phyloP scores from a whole-genome alignment of 352 stramenopile species.

The Globisporangium rhizosaccharum region DNA sequence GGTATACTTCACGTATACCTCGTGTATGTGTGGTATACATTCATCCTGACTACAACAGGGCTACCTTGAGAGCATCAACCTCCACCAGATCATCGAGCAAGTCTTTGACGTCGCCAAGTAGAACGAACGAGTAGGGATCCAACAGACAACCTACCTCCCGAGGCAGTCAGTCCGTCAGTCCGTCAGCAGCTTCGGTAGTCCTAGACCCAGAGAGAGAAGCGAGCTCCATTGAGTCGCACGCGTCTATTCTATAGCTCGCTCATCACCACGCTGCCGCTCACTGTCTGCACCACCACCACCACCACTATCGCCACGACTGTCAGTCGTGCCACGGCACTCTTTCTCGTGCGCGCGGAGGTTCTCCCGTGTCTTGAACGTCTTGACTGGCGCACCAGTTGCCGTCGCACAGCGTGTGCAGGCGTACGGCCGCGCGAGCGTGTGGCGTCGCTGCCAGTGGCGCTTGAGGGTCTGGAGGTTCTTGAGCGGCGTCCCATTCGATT shows the following conservation, averaged over 20 bases:
- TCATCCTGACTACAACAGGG: constrained; percentile 25
- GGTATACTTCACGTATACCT: not conserved
- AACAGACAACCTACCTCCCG: no score
- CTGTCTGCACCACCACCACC: not conserved
- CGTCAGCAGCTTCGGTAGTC: no score
- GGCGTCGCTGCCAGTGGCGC: constrained; percentile 63
- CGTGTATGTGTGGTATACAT: not conserved
- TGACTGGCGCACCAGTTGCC: constrained; percentile 19
- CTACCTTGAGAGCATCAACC: constrained; percentile 85
- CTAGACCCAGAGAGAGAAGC: no score
- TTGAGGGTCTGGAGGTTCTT: constrained; percentile 69
- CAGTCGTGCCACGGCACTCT: constrained; percentile 21
- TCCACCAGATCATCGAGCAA: constrained; percentile 79
- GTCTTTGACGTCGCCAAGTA: constrained; percentile 85
- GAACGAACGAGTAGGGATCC: not conserved
- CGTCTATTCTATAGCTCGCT: not conserved
- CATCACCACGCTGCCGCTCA: not conserved
- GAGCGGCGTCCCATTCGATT: constrained; percentile 37
- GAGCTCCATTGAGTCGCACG: not conserved
- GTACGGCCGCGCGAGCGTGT: constrained; percentile 51
- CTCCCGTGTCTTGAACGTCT: constrained; percentile 66
- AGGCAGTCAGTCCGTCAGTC: no score
- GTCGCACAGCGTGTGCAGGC: constrained; percentile 33
- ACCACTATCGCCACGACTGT: constrained; percentile 8
- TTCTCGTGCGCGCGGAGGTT: constrained; percentile 71